Conservation (phyloP, 208 protist species). For the Acanthamoeba lenticulata region DNA sequence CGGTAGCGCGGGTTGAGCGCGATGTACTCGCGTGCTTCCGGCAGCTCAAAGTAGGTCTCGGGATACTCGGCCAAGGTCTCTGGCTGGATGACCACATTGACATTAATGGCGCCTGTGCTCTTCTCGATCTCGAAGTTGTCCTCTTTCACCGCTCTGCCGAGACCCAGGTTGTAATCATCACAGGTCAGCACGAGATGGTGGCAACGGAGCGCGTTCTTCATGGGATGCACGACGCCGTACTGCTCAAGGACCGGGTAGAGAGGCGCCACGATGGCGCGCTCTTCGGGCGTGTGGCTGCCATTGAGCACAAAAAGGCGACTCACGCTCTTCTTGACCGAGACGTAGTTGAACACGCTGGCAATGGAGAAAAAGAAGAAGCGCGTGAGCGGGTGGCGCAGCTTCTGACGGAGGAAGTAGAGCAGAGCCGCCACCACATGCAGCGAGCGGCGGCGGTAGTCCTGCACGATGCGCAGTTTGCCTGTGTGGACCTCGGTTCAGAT, state of each 20-base stretch:
- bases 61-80: conserved; percentile 49
- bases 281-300: not conserved
- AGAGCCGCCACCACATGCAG: conserved; percentile 13
- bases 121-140: not conserved
- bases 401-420: not conserved
- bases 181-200: not conserved
- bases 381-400: conserved; percentile 2
- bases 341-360: conserved; percentile 20
- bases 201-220: not conserved
- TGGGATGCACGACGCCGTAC: not conserved
- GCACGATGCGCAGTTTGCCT: conserved; percentile 3
- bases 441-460: conserved; percentile 1
- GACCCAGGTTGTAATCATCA: not conserved
- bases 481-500: not conserved
- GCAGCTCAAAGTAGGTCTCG: conserved; percentile 18
- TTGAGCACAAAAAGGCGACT: not conserved
- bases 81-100: conserved; percentile 8
- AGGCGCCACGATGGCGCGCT: not conserved
- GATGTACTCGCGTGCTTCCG: conserved; percentile 7
- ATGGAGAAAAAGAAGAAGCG: conserved; percentile 38
- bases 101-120: not conserved
- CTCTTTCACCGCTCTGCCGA: not conserved
- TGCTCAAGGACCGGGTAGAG: not conserved
- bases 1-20: conserved; percentile 21
- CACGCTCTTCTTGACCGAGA: not conserved